Conservation (phyloP, 345 rosid species). For the Salix viminalis region DNA sequence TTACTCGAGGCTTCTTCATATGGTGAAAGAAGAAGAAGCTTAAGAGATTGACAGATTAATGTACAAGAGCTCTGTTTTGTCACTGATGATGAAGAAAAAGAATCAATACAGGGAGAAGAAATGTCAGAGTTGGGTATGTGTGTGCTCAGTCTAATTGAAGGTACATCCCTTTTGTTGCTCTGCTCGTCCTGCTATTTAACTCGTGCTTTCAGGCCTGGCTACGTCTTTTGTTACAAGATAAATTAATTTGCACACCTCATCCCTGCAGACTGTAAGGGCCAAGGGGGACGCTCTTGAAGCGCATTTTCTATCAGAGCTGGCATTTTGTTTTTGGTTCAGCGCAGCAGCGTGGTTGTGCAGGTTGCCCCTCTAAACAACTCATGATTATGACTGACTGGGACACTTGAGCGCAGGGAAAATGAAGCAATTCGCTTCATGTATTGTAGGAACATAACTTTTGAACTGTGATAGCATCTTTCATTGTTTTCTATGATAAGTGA, state of each 20-base stretch:
- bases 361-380: not conserved
- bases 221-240: not conserved
- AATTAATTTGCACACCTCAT: not conserved
- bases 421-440: constrained; percentile 11
- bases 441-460: not conserved
- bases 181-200: too few relatives aligned
- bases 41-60: constrained; percentile 9
- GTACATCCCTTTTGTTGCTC: not conserved
- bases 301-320: not conserved
- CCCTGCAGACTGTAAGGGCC: constrained; percentile 11
- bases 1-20: constrained; percentile 24
- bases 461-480: constrained; percentile 2
- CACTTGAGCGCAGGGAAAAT: not conserved
- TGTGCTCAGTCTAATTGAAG: constrained; percentile 15
- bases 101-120: constrained; percentile 7
- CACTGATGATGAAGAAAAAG: constrained; percentile 20
- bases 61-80: constrained; percentile 15
- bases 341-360: constrained; percentile 1
- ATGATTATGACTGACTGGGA: not conserved
- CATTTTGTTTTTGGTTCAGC: constrained; percentile 1
- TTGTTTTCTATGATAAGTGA: not conserved
- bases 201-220: not conserved
- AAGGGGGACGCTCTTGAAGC: not conserved
- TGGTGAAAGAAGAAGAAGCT: constrained; percentile 33
- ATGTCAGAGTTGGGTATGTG: constrained; percentile 17